Evolutionary conservation across 768 basidiomycete genomes (phyloP), one percentile per base, ranked within the genome.

Genomic region (Lanmaoa rubissima): DNA sequence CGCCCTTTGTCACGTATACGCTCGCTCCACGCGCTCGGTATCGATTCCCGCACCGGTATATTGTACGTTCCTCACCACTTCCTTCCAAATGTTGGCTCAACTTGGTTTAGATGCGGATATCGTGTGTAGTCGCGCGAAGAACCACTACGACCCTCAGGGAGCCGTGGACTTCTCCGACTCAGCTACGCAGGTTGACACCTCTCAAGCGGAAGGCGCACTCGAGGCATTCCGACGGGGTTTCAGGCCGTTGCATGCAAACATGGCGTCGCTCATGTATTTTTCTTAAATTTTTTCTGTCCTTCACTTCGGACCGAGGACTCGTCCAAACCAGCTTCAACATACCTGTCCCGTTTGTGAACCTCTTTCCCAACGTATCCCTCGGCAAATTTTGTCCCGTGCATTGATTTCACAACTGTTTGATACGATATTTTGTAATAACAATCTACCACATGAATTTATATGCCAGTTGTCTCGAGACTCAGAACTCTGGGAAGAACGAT

Each of bases 1-100:
- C 51, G 85, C 89, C 0, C 75, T 94, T 0, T 90, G 89, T 64
- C 89, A 94, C 46, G 84, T 90, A 0, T 93, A 90, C 60, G 88
- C 90, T 1, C 81, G 90, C 3, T 83, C 88, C 11, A 91, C 89
- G 4, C 84, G 90, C 24, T 88, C 88, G 0, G 90, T 91, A 1
- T 91, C 90, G 0, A 90, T 91, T 48, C 90, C 90, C 0, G 90
- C 89, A 0, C 90, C 90, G 0, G 88, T 91, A 0, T 91, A 91
- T 61, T 91, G 89, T 90, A 64, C 64, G 85, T 69, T 26, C 1
- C 14, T 38, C 35, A 4, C 6, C 11, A 2, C 36, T 48, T 16
- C 13, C 26, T 2, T 53, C 17, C 31, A 51, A 41, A 42, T 32
- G 2, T 38, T 17, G 41, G 36, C 58, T 59, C n/a, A 53, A 36